Evolutionary conservation across 2,329 filamentous ascomycete species (phyloP).

Genomic region (Penicillium vulpinum): DNA sequence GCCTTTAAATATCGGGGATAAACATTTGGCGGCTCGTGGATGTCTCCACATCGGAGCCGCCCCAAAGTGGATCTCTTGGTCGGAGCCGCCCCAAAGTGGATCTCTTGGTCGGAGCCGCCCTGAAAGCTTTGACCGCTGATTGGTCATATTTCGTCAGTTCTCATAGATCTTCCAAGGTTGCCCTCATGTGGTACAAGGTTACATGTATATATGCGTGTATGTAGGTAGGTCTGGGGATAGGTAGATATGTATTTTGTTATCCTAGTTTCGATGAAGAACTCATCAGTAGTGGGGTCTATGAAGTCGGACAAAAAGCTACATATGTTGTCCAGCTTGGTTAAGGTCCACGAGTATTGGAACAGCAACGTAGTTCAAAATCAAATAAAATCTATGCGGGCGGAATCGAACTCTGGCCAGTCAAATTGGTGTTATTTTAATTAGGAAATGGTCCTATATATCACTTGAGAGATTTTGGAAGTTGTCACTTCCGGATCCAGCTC

Average conservation of each 20-base stretch:
- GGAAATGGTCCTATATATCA: background rate
- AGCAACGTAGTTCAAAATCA: no score
- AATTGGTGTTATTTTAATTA: background rate
- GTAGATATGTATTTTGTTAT: no score
- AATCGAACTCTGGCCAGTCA: background rate
- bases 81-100: conserved; percentile 2
- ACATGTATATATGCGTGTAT: no score
- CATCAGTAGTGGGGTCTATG: no score
- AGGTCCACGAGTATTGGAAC: no score
- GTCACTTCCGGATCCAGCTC: background rate
- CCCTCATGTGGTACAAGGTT: no score
- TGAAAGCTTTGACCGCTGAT: background rate
- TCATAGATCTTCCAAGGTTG: no score
- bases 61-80: background rate
- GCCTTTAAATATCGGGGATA: background rate
- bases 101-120: background rate
- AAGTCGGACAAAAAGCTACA: no score
- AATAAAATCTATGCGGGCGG: no score
- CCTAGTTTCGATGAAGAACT: no score
- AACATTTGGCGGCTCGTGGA: background rate
- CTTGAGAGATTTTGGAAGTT: background rate
- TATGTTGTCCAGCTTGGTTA: no score
- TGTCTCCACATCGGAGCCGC: conserved; percentile 1
- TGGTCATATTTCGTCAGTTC: background rate
- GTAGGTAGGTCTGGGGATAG: no score